phyloP scores from a whole-genome alignment of 2,329 filamentous ascomycete genomes.

The Cladosporium sp. region DNA sequence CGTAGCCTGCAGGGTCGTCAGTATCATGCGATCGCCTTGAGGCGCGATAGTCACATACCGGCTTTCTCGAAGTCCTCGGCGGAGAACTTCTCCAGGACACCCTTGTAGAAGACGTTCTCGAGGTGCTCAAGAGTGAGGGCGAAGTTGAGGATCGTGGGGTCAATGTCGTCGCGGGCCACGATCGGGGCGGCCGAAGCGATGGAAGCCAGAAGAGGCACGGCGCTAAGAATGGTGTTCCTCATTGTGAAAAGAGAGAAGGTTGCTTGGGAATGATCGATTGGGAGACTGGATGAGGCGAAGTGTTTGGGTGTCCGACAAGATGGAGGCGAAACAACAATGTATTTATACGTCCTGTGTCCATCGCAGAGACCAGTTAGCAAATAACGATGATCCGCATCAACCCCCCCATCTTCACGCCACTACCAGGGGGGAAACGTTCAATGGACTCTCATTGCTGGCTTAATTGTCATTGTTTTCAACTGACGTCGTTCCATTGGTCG shows the following conservation, averaged over 20 bases:
- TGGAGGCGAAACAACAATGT: not conserved
- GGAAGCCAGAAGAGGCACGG: constrained; percentile 17
- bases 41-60: constrained; percentile 41
- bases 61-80: constrained; percentile 53
- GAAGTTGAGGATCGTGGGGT: constrained; percentile 39
- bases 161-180: constrained; percentile 18
- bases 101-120: constrained; percentile 62
- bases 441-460: not conserved
- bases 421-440: not conserved
- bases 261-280: not conserved
- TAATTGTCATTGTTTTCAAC: constrained; percentile 3
- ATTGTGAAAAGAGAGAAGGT: constrained; percentile 13
- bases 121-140: constrained; percentile 47
- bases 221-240: constrained; percentile 23
- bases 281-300: not conserved
- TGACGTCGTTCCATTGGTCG: not conserved
- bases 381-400: not conserved
- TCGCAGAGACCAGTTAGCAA: not conserved
- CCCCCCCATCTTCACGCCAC: not conserved
- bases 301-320: not conserved
- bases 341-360: not conserved
- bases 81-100: constrained; percentile 59
- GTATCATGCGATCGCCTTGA: not conserved
- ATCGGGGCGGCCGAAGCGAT: constrained; percentile 16
- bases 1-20: constrained; percentile 29